Base-by-base conservation (phyloP, 768 basidiomycete species). In the Harrya chromipes region DNA sequence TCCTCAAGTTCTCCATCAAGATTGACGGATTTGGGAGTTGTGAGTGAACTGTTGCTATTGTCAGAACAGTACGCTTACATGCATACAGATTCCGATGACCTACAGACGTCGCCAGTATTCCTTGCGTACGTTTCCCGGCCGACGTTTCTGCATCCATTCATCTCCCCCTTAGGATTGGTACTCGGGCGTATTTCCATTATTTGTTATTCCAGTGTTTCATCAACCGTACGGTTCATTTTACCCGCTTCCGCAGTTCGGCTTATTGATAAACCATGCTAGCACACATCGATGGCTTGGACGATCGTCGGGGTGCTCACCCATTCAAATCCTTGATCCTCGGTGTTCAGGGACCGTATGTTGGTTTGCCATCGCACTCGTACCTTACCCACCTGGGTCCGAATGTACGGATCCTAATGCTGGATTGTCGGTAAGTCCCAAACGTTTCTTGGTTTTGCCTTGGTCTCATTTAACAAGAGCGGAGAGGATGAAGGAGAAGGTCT, bases 201-300 rank as follows among this genome's bases (percentile, higher is more conserved):
- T 74, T 95, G 19, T 75, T 99, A 1, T 98, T 99, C 75, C 95
- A 99, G 58, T 90, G 89, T 57, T 94, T 94, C 66, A 82, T 88
- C 58, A 85, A 87, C 54, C 80, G 89, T 88, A 58, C 46, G 79
- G 44, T 13, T 24, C 50, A 43, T 49, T 19, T 17, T 42, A 27
- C 39, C 49, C 35, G n/a, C 44, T 17, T n/a, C 51, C 23, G 40
- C 24, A 37, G 14, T 42, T 5, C 4, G 21, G 6, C 12, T 50
- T 41, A 36, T 39, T 50, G 29, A 50, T 40, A 23, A 27, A 11
- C 24, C 21, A 24, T 21, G 27, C 6, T 47, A 65, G 63, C 61
- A 53, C 44, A 56, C 1, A 47, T 88, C 17, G 95, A 97, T 62
- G 93, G 93, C 4, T 66, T 80, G 13, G 74, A 84, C 51, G 84